Conservation (phyloP, 495 filamentous ascomycete species). For the Aspergillus bridgeri region DNA sequence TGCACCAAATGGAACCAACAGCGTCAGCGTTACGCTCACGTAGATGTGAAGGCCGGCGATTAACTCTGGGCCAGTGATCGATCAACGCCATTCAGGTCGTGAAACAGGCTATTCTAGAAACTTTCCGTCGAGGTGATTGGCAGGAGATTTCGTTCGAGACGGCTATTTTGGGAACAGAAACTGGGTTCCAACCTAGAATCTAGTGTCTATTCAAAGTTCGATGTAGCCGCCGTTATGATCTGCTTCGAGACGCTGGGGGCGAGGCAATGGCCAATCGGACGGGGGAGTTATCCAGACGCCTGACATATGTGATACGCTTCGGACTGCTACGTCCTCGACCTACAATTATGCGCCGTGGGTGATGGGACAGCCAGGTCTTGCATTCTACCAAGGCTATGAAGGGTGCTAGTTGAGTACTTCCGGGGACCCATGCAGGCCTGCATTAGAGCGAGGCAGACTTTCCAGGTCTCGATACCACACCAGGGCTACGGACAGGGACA, state of each 20-base stretch:
- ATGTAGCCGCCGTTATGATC: not conserved
- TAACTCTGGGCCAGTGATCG: not conserved
- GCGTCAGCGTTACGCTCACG: not conserved
- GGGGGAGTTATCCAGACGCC: not conserved
- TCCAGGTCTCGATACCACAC: not conserved
- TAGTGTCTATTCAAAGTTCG: not conserved
- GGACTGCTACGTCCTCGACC: no score
- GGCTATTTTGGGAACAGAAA: not conserved
- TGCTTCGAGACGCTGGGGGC: not conserved
- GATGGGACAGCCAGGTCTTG: not conserved
- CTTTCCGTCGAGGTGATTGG: not conserved
- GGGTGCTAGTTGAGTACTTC: not conserved
- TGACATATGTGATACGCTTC: not conserved
- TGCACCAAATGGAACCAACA: not conserved
- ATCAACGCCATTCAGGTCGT: not conserved
- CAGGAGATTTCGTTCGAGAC: not conserved
- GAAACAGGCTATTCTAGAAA: not conserved
- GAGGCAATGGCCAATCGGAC: not conserved
- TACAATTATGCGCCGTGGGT: not conserved
- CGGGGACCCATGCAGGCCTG: not conserved
- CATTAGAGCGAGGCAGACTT: not conserved
- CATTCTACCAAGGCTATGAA: not conserved
- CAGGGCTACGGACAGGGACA: not conserved
- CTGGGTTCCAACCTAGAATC: not conserved
- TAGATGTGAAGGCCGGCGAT: not conserved